Evolutionary conservation across 192 early-diverging fungal genomes (phyloP).

Genomic region (Backusella australiensis): DNA sequence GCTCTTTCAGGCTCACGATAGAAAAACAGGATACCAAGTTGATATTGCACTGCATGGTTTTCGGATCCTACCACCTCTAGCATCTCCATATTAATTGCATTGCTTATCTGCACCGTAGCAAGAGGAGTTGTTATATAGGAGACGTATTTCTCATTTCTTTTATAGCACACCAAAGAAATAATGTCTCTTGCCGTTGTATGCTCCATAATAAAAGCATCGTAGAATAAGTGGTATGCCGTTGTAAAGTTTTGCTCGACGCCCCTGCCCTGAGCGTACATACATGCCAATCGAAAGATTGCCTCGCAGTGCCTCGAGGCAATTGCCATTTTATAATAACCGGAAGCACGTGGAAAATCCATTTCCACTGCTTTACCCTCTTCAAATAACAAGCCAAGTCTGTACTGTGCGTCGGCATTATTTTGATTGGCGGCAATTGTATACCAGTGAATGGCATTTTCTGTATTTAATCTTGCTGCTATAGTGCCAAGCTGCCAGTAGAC

Average conservation of each 20-base stretch:
- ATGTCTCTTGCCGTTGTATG: neutral
- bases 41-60: neutral
- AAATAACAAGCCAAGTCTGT: neutral
- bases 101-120: neutral
- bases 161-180: neutral
- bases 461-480: neutral
- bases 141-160: neutral
- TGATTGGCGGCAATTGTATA: neutral
- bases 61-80: neutral
- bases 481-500: neutral
- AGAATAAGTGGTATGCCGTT: neutral
- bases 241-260: neutral
- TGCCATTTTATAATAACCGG: neutral
- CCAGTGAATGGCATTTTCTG: neutral
- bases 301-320: neutral
- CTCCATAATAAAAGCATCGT: neutral
- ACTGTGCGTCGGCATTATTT: neutral
- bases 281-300: neutral
- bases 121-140: neutral
- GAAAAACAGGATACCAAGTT: neutral
- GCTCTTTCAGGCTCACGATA: neutral
- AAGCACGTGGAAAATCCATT: neutral
- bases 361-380: neutral
- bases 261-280: neutral
- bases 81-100: neutral